Conservation (phyloP, 2,329 filamentous ascomycete genomes). For the Talaromyces atroroseus region DNA sequence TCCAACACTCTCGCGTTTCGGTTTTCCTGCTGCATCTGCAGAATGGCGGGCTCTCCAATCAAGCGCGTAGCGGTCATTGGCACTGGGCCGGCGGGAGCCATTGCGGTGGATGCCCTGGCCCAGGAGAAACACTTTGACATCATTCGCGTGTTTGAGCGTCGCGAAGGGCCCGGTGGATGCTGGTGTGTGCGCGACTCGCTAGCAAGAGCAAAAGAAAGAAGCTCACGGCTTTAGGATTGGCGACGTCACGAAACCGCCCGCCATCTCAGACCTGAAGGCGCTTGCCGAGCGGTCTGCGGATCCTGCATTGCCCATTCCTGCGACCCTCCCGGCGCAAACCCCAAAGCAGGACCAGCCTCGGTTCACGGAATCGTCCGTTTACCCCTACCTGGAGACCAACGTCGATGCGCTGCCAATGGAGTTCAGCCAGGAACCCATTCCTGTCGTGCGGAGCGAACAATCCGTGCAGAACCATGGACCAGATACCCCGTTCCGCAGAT, state of each 20-base stretch:
- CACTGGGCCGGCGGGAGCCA: constrained; percentile 25
- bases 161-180: constrained; percentile 25
- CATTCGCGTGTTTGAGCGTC: constrained; percentile 29
- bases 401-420: constrained; percentile 22
- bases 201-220: not conserved
- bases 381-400: constrained; percentile 37
- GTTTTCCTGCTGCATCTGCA: too few relatives aligned
- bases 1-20: too few relatives aligned
- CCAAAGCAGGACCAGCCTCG: constrained; percentile 43
- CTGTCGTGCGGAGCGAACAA: constrained; percentile 33
- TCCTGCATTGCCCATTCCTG: constrained; percentile 43
- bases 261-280: constrained; percentile 41
- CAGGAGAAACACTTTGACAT: constrained; percentile 27
- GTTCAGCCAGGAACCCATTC: constrained; percentile 24
- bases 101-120: constrained; percentile 23
- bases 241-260: constrained; percentile 32
- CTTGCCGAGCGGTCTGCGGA: constrained; percentile 50
- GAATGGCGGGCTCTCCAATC: constrained; percentile 8
- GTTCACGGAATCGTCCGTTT: constrained; percentile 55
- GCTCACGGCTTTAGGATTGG: constrained; percentile 22
- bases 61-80: constrained; percentile 24
- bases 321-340: constrained; percentile 43
- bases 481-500: constrained; percentile 58
- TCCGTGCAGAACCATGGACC: constrained; percentile 48
- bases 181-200: constrained; percentile 19